A percentile compares a stretch with the other conserved stretches of the same genome.
Evolutionary conservation across 1,139 yeast genomes (phyloP).

Genomic region (Diutina mesorugosa): DNA sequence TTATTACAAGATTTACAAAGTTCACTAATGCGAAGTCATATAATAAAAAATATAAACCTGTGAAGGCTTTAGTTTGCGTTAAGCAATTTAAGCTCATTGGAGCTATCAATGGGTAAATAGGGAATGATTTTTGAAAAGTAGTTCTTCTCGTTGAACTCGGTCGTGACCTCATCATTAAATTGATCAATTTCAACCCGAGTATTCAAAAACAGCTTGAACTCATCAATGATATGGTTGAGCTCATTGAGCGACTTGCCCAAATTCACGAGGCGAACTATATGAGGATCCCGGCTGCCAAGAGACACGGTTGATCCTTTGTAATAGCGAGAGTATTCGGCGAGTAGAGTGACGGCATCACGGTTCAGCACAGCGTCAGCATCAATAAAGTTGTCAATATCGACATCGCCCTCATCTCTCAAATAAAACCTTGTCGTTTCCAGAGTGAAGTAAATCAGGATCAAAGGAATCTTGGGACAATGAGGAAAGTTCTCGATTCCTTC

Average conservation of each 20-base stretch:
- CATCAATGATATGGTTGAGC: conserved; percentile 43
- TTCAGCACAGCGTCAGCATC: conserved; percentile 8
- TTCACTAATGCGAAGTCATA: background rate
- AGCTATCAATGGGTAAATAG: conserved; percentile 25
- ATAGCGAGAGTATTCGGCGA: background rate
- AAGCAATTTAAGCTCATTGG: conserved; percentile 24
- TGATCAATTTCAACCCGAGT: conserved; percentile 24
- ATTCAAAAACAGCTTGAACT: conserved; percentile 44
- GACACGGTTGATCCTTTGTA: background rate
- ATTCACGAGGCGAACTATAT: conserved; percentile 10
- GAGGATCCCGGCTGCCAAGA: background rate
- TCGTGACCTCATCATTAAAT: conserved; percentile 9
- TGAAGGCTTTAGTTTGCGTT: conserved; percentile 17
- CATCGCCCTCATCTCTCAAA: conserved; percentile 17
- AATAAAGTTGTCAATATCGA: conserved; percentile 4
- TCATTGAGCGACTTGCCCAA: conserved; percentile 59
- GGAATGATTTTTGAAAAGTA: conserved; percentile 29
- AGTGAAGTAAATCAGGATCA: conserved; percentile 22
- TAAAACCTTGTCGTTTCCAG: conserved; percentile 19
- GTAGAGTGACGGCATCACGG: background rate
- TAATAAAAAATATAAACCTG: no score
- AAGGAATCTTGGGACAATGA: conserved; percentile 18
- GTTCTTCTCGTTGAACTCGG: conserved; percentile 16
- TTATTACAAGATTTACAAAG: no score
- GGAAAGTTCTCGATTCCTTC: conserved; percentile 5